Evolutionary conservation across 106 monocot species (phyloP), one percentile per base, ranked within the genome.

Genomic region (Platanthera guangdongensis): DNA sequence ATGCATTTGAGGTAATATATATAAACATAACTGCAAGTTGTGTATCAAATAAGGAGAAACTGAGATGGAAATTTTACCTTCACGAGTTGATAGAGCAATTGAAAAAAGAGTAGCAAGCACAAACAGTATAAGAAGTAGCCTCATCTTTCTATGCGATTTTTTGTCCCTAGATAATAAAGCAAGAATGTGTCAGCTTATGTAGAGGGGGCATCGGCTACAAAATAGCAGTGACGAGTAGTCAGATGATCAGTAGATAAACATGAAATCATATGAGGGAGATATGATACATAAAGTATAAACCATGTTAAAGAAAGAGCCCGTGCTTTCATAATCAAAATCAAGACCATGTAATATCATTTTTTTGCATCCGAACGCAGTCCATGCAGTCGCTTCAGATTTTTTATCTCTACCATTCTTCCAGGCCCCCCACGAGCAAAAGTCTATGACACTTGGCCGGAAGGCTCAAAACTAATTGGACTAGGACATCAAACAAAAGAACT

Each of bases 51-150:
- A 6, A 59, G 19, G 59, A 59, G 59, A 65, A 65, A 65, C 8
- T 59, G 30, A 32, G 15, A 19, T 22, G 52, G 45, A 52, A 45
- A 54, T 32, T 76, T 5, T 80, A 88, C 88, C 88, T 88, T 88
- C 73, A 72, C 13, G 46, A 80, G 84, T 82, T 74, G 84, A 84
- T 75, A 77, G 52, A 63, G 75, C 76, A 68, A 71, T 59, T 71
- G 25, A 62, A 78, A 63, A 32, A 55, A 88, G 62, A 60, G 68
- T 74, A 5, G 69, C 73, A 51, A 88, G 70, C 46, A 82, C 49
- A 76, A 87, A 32, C 48, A 84, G 52, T 28, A 84, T 11, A 46
- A 57, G 72, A 77, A 76, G 15, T 5, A 81, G 59, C 78, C 81
- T 76, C 87, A 87, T 81, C 77, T 73, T 79, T 76, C 74, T 75